Conservation (phyloP, 805 yeast genomes). For the Wickerhamomyces queroliae region DNA sequence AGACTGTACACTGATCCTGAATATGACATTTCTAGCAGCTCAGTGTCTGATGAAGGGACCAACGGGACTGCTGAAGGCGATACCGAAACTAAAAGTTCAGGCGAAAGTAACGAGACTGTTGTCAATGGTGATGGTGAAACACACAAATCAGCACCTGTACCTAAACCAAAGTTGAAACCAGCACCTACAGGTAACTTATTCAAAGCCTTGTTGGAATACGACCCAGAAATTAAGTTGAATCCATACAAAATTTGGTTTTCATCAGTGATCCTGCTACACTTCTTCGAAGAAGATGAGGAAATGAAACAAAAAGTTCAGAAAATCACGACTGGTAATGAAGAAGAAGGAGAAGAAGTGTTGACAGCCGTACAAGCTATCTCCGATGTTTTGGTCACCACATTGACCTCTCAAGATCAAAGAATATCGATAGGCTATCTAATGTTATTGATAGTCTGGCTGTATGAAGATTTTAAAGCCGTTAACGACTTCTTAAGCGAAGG, state of each 20-base stretch:
- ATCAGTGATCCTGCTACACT: constrained; percentile 51
- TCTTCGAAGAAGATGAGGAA: constrained; percentile 51
- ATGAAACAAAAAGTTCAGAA: constrained; percentile 41
- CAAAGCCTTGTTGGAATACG: constrained; percentile 67
- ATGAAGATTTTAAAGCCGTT: constrained; percentile 70
- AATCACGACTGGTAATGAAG: constrained; percentile 53
- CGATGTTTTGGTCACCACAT: constrained; percentile 62
- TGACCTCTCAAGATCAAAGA: constrained; percentile 64
- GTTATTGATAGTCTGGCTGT: constrained; percentile 71
- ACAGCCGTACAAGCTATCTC: constrained; percentile 70
- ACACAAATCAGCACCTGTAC: neutral
- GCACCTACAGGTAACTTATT: constrained; percentile 57
- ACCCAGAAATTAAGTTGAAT: constrained; percentile 63
- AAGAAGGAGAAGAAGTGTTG: constrained; percentile 63
- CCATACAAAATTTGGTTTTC: constrained; percentile 91
- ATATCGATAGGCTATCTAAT: constrained; percentile 72
- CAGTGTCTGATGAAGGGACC: neutral
- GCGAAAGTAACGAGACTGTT: too few relatives aligned
- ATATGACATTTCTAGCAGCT: constrained; percentile 2
- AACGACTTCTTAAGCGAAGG: constrained; percentile 67
- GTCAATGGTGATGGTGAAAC: neutral
- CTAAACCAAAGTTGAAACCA: constrained; percentile 7
- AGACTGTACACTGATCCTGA: constrained; percentile 29
- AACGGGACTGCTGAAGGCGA: neutral
- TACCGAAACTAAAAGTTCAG: constrained; percentile 1